These are phyloP conservation scores for Rhizopogon salebrosus DNA, from an alignment of 768 basidiomycete species.

Conservation along the genomic window DNA sequence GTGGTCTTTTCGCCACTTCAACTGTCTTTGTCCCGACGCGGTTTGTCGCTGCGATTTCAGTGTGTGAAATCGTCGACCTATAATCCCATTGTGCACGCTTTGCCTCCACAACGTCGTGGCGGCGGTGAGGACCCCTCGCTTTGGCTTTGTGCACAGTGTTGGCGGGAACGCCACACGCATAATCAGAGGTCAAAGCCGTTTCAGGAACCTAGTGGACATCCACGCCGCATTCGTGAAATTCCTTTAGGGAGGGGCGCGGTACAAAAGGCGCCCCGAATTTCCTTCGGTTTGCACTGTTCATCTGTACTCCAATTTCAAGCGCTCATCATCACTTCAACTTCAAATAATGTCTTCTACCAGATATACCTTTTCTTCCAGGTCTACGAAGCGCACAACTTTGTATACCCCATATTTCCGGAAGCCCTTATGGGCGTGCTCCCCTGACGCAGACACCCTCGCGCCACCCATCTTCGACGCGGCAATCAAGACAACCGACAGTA, in stretches of 20 bases:
- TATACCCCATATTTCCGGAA: conserved; percentile 7
- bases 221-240: conserved; percentile 5
- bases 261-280: conserved; percentile 13
- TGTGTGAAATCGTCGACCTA: conserved; percentile 1
- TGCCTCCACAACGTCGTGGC: conserved; percentile 11
- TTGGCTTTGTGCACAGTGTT: conserved; percentile 21
- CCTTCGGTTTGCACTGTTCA: not conserved
- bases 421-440: conserved; percentile 7
- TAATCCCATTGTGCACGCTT: conserved; percentile 3
- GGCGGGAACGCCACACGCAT: conserved; percentile 8
- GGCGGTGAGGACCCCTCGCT: conserved; percentile 10
- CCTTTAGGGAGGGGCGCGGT: conserved; percentile 3
- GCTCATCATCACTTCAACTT: not conserved
- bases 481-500: conserved; percentile 1
- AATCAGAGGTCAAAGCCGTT: conserved; percentile 14
- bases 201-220: conserved; percentile 2
- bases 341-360: conserved; percentile 4
- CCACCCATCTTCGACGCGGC: conserved; percentile 7
- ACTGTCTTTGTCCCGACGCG: conserved; percentile 19
- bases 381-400: not conserved
- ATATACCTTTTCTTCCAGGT: not conserved
- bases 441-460: conserved; percentile 6
- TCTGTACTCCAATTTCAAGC: not conserved
- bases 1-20: not conserved
- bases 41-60: conserved; percentile 2